phyloP scores from a whole-genome alignment of 371 early-diverging fungal species.

The Mortierella sp. region DNA sequence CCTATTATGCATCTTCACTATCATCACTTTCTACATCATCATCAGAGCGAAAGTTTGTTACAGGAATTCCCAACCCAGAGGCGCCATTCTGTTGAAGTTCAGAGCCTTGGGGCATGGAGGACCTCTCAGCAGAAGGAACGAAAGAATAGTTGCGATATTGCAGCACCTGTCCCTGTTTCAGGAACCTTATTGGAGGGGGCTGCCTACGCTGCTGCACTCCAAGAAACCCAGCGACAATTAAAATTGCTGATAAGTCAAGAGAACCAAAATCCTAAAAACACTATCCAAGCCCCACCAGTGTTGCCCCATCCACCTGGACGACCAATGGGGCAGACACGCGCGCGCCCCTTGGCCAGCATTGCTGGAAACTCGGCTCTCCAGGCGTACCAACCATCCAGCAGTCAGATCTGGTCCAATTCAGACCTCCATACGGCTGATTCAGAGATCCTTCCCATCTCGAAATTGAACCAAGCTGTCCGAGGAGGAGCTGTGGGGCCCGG shows the following conservation, averaged over 20 bases:
- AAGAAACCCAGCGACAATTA: slow-evolving; percentile 29
- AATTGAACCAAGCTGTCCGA: background rate
- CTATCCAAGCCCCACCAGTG: slow-evolving; percentile 3
- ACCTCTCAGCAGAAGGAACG: background rate
- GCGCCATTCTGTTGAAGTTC: slow-evolving; percentile 49
- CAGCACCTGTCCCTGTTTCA: background rate
- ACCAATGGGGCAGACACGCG: slow-evolving; percentile 9
- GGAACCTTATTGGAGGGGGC: slow-evolving; percentile 19
- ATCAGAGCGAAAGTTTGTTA: slow-evolving; percentile 16
- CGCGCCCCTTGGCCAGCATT: slow-evolving; percentile 6
- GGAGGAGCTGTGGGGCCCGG: background rate
- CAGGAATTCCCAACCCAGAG: slow-evolving; percentile 23
- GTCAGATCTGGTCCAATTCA: slow-evolving; percentile 23
- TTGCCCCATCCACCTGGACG: slow-evolving; percentile 4
- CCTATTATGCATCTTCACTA: slow-evolving; percentile 41
- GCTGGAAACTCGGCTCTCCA: background rate
- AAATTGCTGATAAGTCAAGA: slow-evolving; percentile 16
- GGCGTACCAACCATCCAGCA: background rate
- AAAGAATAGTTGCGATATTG: background rate
- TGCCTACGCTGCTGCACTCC: slow-evolving; percentile 32
- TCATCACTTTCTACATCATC: slow-evolving; percentile 35
- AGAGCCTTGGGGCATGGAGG: slow-evolving; percentile 27
- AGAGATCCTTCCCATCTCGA: background rate
- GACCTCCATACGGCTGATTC: slow-evolving; percentile 19
- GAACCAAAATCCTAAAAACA: background rate